Percentiles rank a stretch among this genome's conserved stretches.
These are phyloP conservation scores for Lachancea sp. DNA, from an alignment of 805 yeast genomes.

Conservation along the genomic window DNA sequence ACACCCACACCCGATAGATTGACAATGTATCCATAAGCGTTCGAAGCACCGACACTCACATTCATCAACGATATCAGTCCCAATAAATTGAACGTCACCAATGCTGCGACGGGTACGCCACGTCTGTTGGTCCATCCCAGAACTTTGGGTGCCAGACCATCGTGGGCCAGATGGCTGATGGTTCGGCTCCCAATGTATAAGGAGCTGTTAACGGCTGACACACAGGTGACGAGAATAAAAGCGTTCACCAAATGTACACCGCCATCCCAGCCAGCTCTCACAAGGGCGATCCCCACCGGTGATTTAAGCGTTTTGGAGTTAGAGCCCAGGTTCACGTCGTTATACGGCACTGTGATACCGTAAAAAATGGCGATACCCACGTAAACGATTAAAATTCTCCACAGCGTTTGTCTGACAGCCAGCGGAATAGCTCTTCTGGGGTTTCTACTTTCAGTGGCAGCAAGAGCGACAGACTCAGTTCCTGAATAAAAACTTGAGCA, in stretches of 20 bases:
- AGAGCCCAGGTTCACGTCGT: slow-evolving; percentile 40
- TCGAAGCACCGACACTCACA: slow-evolving; percentile 7
- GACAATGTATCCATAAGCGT: slow-evolving; percentile 54
- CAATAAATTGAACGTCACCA: slow-evolving; percentile 2
- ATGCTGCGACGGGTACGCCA: slow-evolving; percentile 28
- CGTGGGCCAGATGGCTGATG: slow-evolving; percentile 41
- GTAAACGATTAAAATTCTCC: slow-evolving; percentile 51
- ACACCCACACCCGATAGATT: slow-evolving; percentile 61
- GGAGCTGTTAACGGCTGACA: slow-evolving; percentile 36
- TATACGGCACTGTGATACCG: slow-evolving; percentile 49
- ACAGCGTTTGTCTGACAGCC: slow-evolving; percentile 41
- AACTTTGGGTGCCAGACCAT: slow-evolving; percentile 44
- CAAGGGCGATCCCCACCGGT: slow-evolving; percentile 52
- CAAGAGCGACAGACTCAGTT: slow-evolving; percentile 50
- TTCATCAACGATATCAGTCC: slow-evolving; percentile 6
- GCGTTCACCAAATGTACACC: slow-evolving; percentile 52
- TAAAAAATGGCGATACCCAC: slow-evolving; percentile 45
- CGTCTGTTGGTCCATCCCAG: slow-evolving; percentile 39
- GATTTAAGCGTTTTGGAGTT: slow-evolving; percentile 47
- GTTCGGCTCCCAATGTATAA: slow-evolving; percentile 46
- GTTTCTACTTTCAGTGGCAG: slow-evolving; percentile 46
- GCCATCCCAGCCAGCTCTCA: slow-evolving; percentile 49
- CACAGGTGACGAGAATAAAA: slow-evolving; percentile 49
- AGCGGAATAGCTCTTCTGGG: slow-evolving; percentile 51
- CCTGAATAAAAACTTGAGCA: slow-evolving; percentile 53